phyloP scores from a whole-genome alignment of 805 yeast genomes.

The Metschnikowia continentalis region DNA sequence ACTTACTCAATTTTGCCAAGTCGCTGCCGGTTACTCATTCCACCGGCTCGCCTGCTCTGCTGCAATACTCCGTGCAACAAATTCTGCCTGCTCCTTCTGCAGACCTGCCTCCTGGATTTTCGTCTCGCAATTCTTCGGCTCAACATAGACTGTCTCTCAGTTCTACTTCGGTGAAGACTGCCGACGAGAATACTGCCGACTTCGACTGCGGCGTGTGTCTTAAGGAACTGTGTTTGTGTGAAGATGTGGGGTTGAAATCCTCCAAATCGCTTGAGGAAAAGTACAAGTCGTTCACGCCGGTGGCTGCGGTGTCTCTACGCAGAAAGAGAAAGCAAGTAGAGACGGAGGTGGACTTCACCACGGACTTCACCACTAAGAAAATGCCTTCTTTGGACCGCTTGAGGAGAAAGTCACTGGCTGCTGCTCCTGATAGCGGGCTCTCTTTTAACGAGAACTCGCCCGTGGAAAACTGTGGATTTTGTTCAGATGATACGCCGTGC shows the following conservation, averaged over 20 bases:
- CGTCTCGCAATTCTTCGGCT: neutral
- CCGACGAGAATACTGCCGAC: conserved; percentile 15
- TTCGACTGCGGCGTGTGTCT: conserved; percentile 62
- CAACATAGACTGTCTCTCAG: neutral
- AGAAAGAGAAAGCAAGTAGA: conserved; percentile 18
- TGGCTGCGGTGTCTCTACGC: conserved; percentile 62
- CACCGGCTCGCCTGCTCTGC: conserved; percentile 22
- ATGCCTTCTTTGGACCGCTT: conserved; percentile 37
- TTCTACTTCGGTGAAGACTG: neutral
- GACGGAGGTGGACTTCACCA: conserved; percentile 55
- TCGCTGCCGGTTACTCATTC: conserved; percentile 16
- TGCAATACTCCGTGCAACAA: conserved; percentile 40
- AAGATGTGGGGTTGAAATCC: conserved; percentile 41
- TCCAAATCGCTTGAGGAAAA: conserved; percentile 25
- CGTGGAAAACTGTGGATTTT: conserved; percentile 84
- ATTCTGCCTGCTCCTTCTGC: conserved; percentile 53
- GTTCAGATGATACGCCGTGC: conserved; percentile 89
- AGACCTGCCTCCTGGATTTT: conserved; percentile 31
- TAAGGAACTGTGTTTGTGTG: conserved; percentile 69
- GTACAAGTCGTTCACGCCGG: conserved; percentile 49
- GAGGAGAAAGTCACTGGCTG: conserved; percentile 13
- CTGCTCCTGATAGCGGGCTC: conserved; percentile 1
- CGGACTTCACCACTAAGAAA: conserved; percentile 30
- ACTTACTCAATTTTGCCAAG: conserved; percentile 18
- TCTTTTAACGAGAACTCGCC: conserved; percentile 44